These are phyloP conservation scores for Laguncularia racemosa DNA, from an alignment of 345 rosid genomes.

Conservation along the genomic window DNA sequence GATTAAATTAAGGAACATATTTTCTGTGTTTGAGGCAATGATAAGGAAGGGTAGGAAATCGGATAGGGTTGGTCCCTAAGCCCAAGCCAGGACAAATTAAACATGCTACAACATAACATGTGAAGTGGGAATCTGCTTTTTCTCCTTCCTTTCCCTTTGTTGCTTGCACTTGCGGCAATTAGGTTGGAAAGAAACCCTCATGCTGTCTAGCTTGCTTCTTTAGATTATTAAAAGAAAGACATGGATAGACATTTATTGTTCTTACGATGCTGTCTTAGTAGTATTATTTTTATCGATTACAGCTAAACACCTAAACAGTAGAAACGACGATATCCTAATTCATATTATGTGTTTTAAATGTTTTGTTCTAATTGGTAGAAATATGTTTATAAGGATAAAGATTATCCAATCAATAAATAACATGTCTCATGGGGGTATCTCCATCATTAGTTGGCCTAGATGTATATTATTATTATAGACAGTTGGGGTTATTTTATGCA, in stretches of 20 bases:
- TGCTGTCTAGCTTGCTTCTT: slow-evolving; percentile 8
- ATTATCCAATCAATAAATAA: too few species aligned
- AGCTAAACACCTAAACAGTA: too few species aligned
- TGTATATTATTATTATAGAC: not conserved
- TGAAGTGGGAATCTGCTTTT: slow-evolving; percentile 39
- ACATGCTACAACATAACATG: slow-evolving; percentile 30
- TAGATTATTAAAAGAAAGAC: not conserved
- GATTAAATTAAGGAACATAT: not conserved
- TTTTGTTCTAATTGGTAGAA: too few species aligned
- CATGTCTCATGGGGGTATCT: too few species aligned
- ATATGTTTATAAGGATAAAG: too few species aligned
- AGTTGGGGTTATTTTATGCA: not conserved
- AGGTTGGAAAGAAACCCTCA: slow-evolving; percentile 21
- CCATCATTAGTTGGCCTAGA: slow-evolving; percentile 15
- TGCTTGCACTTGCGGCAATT: slow-evolving; percentile 27
- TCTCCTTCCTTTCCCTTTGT: slow-evolving; percentile 9
- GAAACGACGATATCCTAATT: too few species aligned
- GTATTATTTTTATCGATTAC: too few species aligned
- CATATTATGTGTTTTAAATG: too few species aligned
- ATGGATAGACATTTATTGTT: too few species aligned
- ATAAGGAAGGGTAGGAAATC: not conserved
- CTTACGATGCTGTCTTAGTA: too few species aligned
- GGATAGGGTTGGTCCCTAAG: slow-evolving; percentile 1
- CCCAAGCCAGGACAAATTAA: slow-evolving; percentile 18
- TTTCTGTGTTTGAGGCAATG: not conserved